Base-by-base conservation (phyloP, 2,329 filamentous ascomycete species). In the Pseudovirgaria hyperparasitica region DNA sequence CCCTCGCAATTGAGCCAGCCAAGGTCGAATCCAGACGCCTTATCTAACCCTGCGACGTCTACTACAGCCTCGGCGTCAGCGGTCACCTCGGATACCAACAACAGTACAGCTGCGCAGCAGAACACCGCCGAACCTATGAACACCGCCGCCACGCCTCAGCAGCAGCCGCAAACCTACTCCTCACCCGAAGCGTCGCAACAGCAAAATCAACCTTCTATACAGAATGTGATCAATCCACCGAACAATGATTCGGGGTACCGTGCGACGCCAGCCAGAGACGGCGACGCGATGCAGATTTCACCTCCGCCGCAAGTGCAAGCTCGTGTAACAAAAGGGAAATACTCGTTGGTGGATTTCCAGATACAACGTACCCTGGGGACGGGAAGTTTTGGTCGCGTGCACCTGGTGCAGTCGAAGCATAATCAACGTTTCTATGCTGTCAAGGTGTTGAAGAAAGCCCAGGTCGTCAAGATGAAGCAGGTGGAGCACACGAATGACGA, bases 401-500 rank as follows among this genome's bases (percentile, higher is more conserved):
- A 98, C 52, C 65, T 98, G 34, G 90, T 96, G 28, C 90, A 96
- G 60, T 94, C 86, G 39, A 90, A 86, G 58, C 90, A 98, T 62
- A 98, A 98, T 57, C 82, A 92, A 59, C 77, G 90, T 35, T 98
- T 86, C 65, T 98, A 98, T 60, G 90, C 90, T 23, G 78, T 98
- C 58, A 98, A 98, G 63, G 90, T 98, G 39, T 63, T 98, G 58
- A 98, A 98, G 58, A 98, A 98, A 69, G 77, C 77, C 25, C 90
- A 98, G 60, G 87, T 98, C 29, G 85, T 98, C 56, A 93, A 93
- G 65, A 96, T 98, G 90, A 98, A 98, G 71, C 90, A 98, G 59
- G 85, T 98, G 34, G 90, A 98, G 59, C 90, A 98, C 61, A 98
- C 90, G 41, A 98, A 98, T 50, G 90, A 98, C 57, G 90, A 98